Base-by-base conservation (phyloP, 2,329 filamentous ascomycete species). In the Amylocarpus encephaloides region DNA sequence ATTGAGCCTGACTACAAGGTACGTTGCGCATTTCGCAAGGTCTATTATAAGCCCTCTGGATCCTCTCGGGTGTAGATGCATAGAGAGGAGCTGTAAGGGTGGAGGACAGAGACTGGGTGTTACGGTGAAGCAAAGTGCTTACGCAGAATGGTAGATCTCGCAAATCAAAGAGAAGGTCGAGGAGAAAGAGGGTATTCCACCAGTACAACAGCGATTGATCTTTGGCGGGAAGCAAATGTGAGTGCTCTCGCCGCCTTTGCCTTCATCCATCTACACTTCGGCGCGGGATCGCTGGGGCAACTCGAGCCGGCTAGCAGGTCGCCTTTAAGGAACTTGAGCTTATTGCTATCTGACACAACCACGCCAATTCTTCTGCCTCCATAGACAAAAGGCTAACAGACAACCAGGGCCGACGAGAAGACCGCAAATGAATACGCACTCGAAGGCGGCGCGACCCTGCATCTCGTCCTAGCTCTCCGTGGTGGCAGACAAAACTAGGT, bases 81-180 rank as follows among this genome's bases (percentile, higher is more conserved):
- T 15, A n/a, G n/a, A n/a, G 7, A 15, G n/a, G 12, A 35, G 12
- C 10, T 10, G 12, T 13, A 12, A 12, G 2, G 13, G 6, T 22
- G 12, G 12, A 22, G 30, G 6, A 29, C 30, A 22, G 29, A 22
- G 22, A n/a, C 33, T 32, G 30, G 16, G 13, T 12, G 29, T 13
- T n/a, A 16, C 2, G 30, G 30, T 6, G 30, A 6, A 13, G n/a
- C 12, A 13, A 2, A 34, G n/a, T 10, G 39, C 41, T 30, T 1
- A 44, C 26, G 22, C 30, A 45, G 6, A 42, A 13, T 11, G n/a
- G n/a, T 18, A 95, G 90, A 88, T 97, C 62, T 85, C 86, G 36
- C 84, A 91, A 69, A 97, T 98, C 78, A 98, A 98, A 78, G 93
- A 97, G 73, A 91, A 92, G 65, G 93, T 98, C 49, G 93, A 98